These are phyloP conservation scores for Corylus heterophylla DNA, from an alignment of 306 rosid species.

Conservation along the genomic window DNA sequence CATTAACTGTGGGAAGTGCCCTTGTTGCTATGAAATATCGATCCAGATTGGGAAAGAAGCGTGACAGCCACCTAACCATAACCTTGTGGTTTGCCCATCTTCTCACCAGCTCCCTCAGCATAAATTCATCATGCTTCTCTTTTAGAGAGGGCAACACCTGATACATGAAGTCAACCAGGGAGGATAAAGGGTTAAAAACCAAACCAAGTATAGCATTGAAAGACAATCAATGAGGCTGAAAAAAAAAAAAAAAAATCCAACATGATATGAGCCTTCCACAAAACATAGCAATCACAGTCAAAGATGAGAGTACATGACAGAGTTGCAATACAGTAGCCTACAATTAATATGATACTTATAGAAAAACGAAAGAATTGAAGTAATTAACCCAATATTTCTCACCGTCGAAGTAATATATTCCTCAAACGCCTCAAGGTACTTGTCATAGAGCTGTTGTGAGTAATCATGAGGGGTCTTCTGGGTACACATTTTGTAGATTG, in stretches of 20 bases:
- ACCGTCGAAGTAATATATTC: constrained; percentile 38
- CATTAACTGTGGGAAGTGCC: constrained; percentile 43
- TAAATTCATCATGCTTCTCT: constrained; percentile 65
- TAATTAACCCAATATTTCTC: not conserved
- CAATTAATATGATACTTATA: not conserved
- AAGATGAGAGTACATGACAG: too few species aligned
- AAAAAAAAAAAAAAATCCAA: too few species aligned
- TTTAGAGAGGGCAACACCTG: constrained; percentile 66
- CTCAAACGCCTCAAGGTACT: constrained; percentile 34
- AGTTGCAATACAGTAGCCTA: not conserved
- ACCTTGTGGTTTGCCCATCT: constrained; percentile 61
- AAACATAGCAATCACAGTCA: too few species aligned
- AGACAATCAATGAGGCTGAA: not conserved
- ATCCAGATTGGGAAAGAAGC: constrained; percentile 55
- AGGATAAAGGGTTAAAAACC: not conserved
- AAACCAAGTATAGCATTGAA: not conserved
- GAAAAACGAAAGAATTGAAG: not conserved
- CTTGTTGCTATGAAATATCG: constrained; percentile 44
- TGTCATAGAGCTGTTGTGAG: constrained; percentile 56
- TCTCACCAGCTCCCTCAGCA: constrained; percentile 64
- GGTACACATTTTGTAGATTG: constrained; percentile 56
- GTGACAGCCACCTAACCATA: constrained; percentile 58
- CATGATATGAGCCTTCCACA: too few species aligned
- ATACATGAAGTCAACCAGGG: not conserved
- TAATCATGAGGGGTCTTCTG: constrained; percentile 48